Conservation (phyloP, 441 rosid genomes). For the Raphanus hybrid region DNA sequence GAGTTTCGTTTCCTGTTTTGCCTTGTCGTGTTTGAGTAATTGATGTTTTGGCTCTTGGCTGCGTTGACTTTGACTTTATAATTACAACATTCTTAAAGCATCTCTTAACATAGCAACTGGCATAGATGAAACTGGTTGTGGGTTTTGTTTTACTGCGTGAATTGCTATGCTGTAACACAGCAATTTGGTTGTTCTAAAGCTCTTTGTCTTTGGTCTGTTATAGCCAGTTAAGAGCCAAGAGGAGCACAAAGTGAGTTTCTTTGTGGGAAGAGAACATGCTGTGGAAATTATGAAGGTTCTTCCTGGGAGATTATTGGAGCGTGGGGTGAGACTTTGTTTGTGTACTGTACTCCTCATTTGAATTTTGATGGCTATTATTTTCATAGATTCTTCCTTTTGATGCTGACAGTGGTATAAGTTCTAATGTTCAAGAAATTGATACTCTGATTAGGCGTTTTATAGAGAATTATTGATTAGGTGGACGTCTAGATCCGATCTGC, state of each 20-base stretch:
- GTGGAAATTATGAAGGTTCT: slow-evolving; percentile 56
- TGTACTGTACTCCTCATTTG: neutral
- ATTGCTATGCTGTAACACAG: slow-evolving; percentile 12
- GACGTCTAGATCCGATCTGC: neutral
- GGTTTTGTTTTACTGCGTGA: slow-evolving; percentile 15
- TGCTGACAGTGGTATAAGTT: neutral
- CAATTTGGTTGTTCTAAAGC: slow-evolving; percentile 10
- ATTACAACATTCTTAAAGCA: neutral
- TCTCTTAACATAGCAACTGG: neutral
- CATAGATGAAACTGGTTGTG: neutral
- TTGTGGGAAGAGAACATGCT: slow-evolving; percentile 52
- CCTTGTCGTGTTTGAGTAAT: neutral
- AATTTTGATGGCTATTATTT: slow-evolving; percentile 3
- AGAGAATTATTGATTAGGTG: neutral
- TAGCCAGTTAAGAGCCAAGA: slow-evolving; percentile 65
- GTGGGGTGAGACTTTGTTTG: slow-evolving; percentile 53
- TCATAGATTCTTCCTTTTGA: slow-evolving; percentile 20
- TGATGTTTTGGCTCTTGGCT: neutral
- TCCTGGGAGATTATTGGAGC: slow-evolving; percentile 51
- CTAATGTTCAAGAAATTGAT: neutral
- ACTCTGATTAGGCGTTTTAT: too few species aligned
- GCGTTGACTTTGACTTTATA: slow-evolving; percentile 16
- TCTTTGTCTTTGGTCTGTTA: slow-evolving; percentile 17
- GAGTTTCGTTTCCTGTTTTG: neutral
- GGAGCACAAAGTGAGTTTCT: slow-evolving; percentile 67